Evolutionary conservation across 2,329 filamentous ascomycete genomes (phyloP), one percentile per base, ranked within the genome.

Genomic region (Zymoseptoria crescenta): DNA sequence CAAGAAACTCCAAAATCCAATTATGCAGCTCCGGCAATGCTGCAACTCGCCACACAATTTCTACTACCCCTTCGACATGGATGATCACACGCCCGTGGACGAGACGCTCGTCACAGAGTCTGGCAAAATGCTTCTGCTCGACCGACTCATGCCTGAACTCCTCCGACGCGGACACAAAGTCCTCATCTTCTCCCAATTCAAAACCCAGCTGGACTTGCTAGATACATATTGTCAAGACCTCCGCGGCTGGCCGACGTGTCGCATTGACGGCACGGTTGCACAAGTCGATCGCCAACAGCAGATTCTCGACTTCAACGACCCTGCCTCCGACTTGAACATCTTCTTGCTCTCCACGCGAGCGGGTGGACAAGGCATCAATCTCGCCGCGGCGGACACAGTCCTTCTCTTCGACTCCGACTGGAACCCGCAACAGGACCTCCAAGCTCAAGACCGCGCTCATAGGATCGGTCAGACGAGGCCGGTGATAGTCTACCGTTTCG

Each of bases 11-110:
- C 92, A 94, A 52, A 99, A 99, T 65, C 89, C 91, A 0, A 76
- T 97, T 20, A 91, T 96, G 80, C 94, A 99, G 72, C 83, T 96
- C 3, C 88, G 94, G 0, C 82, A 96, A 0, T 91, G 90, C 9
- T 97, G 94, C 74, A 96, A 99, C 73, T 90, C 86, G 0, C 94
- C 94, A 0, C 92, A 96, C 74, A 96, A 96, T 70, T 97, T 99
- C 73, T 97, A 96, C 75, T 95, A 91, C 71, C 93, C 94, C 0
- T 97, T 93, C 64, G 75, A 76, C 83, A 80, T 83, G 0, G 78
- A 79, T 5, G 80, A 83, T 16, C 79, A 81, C 1, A 81, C 82
- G 1, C 76, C 79, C n/a, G 76, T 75, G 5, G 91, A 97, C 68
- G 88, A 95, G 69, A 87, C 83, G 1, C 83, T 99, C 5, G 83